Evolutionary conservation across 2,329 filamentous ascomycete species (phyloP), one percentile per base, ranked within the genome.

Genomic region (Atkinsonella texensis): DNA sequence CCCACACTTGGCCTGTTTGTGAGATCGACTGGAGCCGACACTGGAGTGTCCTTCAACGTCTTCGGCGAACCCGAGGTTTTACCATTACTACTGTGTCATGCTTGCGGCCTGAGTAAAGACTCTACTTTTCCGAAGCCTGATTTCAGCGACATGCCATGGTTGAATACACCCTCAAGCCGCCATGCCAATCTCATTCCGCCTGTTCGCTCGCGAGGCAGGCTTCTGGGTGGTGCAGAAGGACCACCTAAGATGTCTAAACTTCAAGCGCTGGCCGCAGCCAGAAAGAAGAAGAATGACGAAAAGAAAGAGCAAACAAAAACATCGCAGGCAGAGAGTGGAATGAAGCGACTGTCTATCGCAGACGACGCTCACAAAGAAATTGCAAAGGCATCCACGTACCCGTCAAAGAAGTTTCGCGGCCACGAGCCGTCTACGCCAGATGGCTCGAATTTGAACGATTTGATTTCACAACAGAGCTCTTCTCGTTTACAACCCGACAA

Each of bases 61-160:
- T 51, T 51, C 51, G 54, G 45, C 40, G 53, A 40, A 41, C 13
- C 35, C 23, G 41, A 51, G 20, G 42, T 15, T 18, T n/a, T 47
- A n/a, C 46, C 46, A 17, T 33, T 45, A 20, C 32, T 7, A 5
- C 39, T 33, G 15, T 41, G 31, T n/a, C 45, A 18, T 7, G 17
- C 49, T 20, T 43, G 28, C 20, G 9, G 33, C 28, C 46, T 11
- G 35, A 17, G 41, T 8, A 17, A 47, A 13, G 18, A 33, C 38
- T 47, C 48, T 12, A 31, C 12, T 28, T 28, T 31, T 28, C 35
- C 28, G 52, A 43, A 49, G 17, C n/a, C 18, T 47, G 54, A 90
- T 67, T 98, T 96, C 65, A 70, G 74, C 61, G 90, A 95, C 62
- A 85, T 85, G 63, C 87, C 90, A 1, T 98, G 93, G 91, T 75